Evolutionary conservation across 2,329 filamentous ascomycete species (phyloP).

Genomic region (Apiospora pterosperma): DNA sequence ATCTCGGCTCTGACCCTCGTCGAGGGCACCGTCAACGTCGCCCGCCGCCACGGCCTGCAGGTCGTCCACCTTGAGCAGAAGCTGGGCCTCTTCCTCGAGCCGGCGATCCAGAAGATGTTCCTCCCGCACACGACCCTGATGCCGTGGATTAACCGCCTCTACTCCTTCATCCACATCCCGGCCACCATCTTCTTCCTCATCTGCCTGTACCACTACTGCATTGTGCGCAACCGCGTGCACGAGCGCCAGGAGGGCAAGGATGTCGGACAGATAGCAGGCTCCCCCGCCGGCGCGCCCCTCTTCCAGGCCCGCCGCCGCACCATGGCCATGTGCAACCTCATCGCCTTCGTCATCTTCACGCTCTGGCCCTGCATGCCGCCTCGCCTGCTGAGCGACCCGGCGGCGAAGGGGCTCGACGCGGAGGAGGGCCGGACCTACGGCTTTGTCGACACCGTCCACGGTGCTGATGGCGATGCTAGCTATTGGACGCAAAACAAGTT

Average conservation of each 20-base stretch:
- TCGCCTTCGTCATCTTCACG: constrained; percentile 60
- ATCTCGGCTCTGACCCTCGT: constrained; percentile 68
- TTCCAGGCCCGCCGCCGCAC: constrained; percentile 57
- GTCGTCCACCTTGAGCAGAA: constrained; percentile 63
- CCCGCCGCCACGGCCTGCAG: constrained; percentile 65
- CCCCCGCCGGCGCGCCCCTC: constrained; percentile 38
- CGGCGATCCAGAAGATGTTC: constrained; percentile 43
- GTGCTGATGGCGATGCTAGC: constrained; percentile 55
- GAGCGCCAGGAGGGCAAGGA: constrained; percentile 9
- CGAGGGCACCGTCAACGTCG: constrained; percentile 64
- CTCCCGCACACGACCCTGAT: constrained; percentile 51
- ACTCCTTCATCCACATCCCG: constrained; percentile 77
- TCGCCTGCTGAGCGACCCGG: constrained; percentile 53
- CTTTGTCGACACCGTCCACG: constrained; percentile 60
- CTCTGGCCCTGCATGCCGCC: constrained; percentile 64
- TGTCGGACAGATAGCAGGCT: constrained; percentile 7
- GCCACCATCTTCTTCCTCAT: constrained; percentile 67
- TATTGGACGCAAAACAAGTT: constrained; percentile 70
- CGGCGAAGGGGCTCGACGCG: constrained; percentile 52
- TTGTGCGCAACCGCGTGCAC: constrained; percentile 39
- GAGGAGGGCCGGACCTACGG: constrained; percentile 57
- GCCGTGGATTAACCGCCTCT: constrained; percentile 68
- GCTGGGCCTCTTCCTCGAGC: constrained; percentile 63
- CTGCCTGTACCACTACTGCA: constrained; percentile 68
- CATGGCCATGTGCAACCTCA: constrained; percentile 59